phyloP scores from a whole-genome alignment of 106 monocot species.

The Dendrobium catenatum region DNA sequence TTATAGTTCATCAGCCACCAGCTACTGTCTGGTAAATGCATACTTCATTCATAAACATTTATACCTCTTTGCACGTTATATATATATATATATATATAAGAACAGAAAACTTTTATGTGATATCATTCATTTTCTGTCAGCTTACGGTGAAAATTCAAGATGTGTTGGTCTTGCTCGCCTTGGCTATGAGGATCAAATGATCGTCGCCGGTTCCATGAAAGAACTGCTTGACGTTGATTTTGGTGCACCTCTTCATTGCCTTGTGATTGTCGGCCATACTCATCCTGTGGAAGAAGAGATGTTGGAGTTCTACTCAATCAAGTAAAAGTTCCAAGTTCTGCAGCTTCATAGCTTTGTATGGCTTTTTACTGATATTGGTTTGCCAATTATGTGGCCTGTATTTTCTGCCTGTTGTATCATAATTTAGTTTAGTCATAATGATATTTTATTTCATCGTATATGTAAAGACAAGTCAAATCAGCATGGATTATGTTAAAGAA shows the following conservation, averaged over 20 bases:
- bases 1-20: no score
- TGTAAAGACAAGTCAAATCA: no score
- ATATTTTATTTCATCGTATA: no score
- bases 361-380: no score
- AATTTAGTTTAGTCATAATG: no score
- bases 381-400: no score
- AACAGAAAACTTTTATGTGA: neutral
- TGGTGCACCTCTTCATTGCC: slow-evolving; percentile 89
- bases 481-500: no score
- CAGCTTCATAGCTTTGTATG: neutral
- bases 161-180: slow-evolving; percentile 90
- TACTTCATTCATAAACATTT: no score
- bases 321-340: slow-evolving; percentile 3
- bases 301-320: slow-evolving; percentile 59
- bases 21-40: no score
- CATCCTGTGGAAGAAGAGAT: slow-evolving; percentile 87
- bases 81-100: neutral
- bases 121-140: slow-evolving; percentile 26
- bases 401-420: no score
- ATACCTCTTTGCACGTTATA: no score
- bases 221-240: slow-evolving; percentile 61
- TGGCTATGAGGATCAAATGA: slow-evolving; percentile 63
- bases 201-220: slow-evolving; percentile 75
- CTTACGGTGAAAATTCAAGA: slow-evolving; percentile 48
- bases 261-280: slow-evolving; percentile 73